These are phyloP conservation scores for Arachnomyces sp. DNA, from an alignment of 2,329 filamentous ascomycete genomes.

Conservation along the genomic window DNA sequence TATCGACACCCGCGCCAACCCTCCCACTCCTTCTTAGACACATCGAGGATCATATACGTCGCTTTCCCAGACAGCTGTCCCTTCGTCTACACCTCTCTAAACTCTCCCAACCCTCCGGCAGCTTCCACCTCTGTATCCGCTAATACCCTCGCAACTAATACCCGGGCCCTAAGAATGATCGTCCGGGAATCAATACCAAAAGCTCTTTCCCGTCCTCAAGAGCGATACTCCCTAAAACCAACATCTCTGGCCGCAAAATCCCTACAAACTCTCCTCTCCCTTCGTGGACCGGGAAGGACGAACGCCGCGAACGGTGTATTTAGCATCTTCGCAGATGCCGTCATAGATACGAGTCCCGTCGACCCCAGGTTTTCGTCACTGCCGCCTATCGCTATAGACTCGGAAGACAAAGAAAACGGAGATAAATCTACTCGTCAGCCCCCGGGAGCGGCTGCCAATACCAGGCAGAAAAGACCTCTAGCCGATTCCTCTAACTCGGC, in stretches of 20 bases:
- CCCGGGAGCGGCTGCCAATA: neutral
- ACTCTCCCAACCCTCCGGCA: conserved; percentile 29
- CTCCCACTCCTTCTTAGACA: conserved; percentile 43
- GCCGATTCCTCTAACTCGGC: neutral
- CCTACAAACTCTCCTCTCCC: conserved; percentile 60
- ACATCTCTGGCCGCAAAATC: conserved; percentile 66
- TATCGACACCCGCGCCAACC: conserved; percentile 53
- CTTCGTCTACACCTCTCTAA: conserved; percentile 59
- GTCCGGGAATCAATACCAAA: conserved; percentile 75
- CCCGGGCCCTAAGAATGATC: conserved; percentile 59
- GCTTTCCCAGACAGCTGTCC: conserved; percentile 77
- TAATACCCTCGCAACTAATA: conserved; percentile 36
- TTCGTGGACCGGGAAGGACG: conserved; percentile 60
- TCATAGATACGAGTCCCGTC: conserved; percentile 43
- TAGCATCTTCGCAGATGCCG: conserved; percentile 66
- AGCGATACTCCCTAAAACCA: conserved; percentile 61
- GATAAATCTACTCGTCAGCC: conserved; percentile 11
- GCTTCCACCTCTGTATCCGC: conserved; percentile 29
- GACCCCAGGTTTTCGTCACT: conserved; percentile 33
- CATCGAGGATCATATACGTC: conserved; percentile 66
- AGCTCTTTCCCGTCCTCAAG: conserved; percentile 66
- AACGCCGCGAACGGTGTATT: conserved; percentile 74
- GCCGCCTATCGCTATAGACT: conserved; percentile 7
- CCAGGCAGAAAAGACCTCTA: too few relatives aligned
- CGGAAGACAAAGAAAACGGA: conserved; percentile 12